Percentiles rank a stretch among this genome's conserved stretches.
Conservation (phyloP, 2,329 filamentous ascomycete genomes). For the Coniella lustricola region DNA sequence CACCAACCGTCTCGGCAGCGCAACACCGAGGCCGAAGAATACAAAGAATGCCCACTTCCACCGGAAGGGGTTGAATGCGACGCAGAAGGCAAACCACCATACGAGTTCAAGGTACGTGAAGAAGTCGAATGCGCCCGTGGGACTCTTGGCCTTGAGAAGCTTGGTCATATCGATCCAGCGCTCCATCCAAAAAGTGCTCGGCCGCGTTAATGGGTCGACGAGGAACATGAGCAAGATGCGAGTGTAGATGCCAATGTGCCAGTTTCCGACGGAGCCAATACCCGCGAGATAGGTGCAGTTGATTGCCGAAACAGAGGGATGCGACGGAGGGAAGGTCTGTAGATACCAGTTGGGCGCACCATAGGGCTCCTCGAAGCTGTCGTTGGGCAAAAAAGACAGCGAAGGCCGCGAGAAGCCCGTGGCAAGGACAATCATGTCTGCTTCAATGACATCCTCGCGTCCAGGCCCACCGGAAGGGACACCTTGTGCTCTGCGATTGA, state of each 20-base stretch:
- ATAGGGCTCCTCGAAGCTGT: constrained; percentile 68
- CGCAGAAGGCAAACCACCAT: constrained; percentile 79
- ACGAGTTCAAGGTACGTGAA: constrained; percentile 81
- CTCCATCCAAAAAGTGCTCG: constrained; percentile 68
- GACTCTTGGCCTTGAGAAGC: constrained; percentile 60
- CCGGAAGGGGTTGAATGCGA: constrained; percentile 73
- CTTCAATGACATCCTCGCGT: constrained; percentile 55
- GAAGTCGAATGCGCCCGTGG: constrained; percentile 76
- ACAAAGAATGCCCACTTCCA: constrained; percentile 90
- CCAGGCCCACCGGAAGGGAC: constrained; percentile 74
- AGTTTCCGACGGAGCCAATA: constrained; percentile 78
- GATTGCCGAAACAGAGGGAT: constrained; percentile 69
- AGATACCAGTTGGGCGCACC: constrained; percentile 81
- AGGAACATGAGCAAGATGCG: constrained; percentile 82
- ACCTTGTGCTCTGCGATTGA: constrained; percentile 65
- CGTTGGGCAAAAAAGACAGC: constrained; percentile 64
- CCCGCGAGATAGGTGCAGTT: constrained; percentile 78
- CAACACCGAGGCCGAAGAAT: constrained; percentile 65
- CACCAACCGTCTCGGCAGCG: constrained; percentile 60
- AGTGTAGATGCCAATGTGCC: constrained; percentile 86
- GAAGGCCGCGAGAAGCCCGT: constrained; percentile 73
- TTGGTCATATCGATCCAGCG: constrained; percentile 82
- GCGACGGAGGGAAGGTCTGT: constrained; percentile 72
- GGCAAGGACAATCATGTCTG: constrained; percentile 74
- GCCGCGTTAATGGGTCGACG: constrained; percentile 67